A percentile compares a stretch with the other conserved stretches of the same genome.
These are phyloP conservation scores for Juncus effusus DNA, from an alignment of 176 grass and related monocot species.

Conservation along the genomic window DNA sequence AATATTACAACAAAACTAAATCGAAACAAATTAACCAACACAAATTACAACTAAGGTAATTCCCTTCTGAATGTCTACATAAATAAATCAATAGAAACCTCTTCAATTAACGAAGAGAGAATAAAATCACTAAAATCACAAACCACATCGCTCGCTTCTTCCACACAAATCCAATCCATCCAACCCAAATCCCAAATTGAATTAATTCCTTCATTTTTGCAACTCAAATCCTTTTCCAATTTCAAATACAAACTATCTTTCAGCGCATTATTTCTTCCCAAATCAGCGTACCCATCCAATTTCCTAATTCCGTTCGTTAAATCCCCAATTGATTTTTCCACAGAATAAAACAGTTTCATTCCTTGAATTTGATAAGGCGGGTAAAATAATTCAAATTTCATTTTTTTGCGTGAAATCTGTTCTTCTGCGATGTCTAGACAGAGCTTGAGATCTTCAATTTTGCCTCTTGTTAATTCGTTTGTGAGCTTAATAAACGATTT, in stretches of 20 bases:
- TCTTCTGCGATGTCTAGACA: conserved; percentile 45
- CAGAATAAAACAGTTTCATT: conserved; percentile 28
- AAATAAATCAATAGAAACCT: conserved; percentile 39
- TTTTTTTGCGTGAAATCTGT: conserved; percentile 44
- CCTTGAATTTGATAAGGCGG: conserved; percentile 12
- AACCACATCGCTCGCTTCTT: conserved; percentile 47
- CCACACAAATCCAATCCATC: conserved; percentile 51
- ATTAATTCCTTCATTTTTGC: conserved; percentile 34
- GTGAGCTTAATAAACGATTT: conserved; percentile 34
- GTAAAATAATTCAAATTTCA: conserved; percentile 21
- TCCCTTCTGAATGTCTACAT: neutral
- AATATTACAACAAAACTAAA: too few relatives aligned
- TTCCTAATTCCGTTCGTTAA: conserved; percentile 25
- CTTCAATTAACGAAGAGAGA: conserved; percentile 47
- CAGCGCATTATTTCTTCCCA: neutral
- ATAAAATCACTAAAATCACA: conserved; percentile 40
- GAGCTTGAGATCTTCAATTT: conserved; percentile 30
- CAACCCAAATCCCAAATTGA: conserved; percentile 62
- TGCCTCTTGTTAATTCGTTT: conserved; percentile 9
- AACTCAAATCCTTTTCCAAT: conserved; percentile 69
- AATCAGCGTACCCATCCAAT: conserved; percentile 33
- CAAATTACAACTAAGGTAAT: neutral
- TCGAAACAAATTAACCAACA: too few relatives aligned
- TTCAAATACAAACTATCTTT: conserved; percentile 50
- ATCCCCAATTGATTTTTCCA: conserved; percentile 47